A percentile compares a stretch with the other conserved stretches of the same genome.
phyloP scores from a whole-genome alignment of 495 filamentous ascomycete species.

The Hypoxylon subgilvum region DNA sequence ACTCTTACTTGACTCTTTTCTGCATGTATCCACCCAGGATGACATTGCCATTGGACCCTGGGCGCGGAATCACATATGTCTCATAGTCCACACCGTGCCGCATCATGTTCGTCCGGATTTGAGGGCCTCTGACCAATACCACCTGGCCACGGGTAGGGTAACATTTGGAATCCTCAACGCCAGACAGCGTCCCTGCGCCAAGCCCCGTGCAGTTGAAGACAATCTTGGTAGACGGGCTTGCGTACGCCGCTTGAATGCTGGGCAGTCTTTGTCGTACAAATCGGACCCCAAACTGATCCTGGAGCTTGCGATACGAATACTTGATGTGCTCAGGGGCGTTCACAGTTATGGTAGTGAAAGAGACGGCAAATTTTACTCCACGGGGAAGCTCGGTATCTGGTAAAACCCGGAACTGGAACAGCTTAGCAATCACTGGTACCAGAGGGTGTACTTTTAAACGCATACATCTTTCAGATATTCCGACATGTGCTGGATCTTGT shows the following conservation, averaged over 20 bases:
- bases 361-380: slow-evolving; percentile 38
- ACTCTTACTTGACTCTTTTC: slow-evolving; percentile 30
- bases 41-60: slow-evolving; percentile 41
- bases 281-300: slow-evolving; percentile 29
- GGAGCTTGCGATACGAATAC: slow-evolving; percentile 21
- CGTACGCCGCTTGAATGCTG: slow-evolving; percentile 34
- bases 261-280: slow-evolving; percentile 35
- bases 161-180: slow-evolving; percentile 39
- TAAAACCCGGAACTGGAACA: slow-evolving; percentile 9
- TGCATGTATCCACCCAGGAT: slow-evolving; percentile 45
- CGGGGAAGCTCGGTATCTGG: slow-evolving; percentile 32
- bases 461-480: slow-evolving; percentile 44
- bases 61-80: slow-evolving; percentile 46
- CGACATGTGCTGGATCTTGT: slow-evolving; percentile 41
- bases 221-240: slow-evolving; percentile 32
- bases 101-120: slow-evolving; percentile 41
- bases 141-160: slow-evolving; percentile 51
- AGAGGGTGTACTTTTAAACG: neutral
- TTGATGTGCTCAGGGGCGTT: slow-evolving; percentile 42
- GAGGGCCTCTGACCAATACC: slow-evolving; percentile 46
- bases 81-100: slow-evolving; percentile 45
- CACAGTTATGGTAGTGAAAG: slow-evolving; percentile 42
- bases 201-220: slow-evolving; percentile 46
- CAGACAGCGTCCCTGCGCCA: slow-evolving; percentile 32
- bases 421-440: neutral